Percentiles rank a stretch among this genome's conserved stretches.
Evolutionary conservation across 148 eudicot genomes (phyloP).

Genomic region (Arbutus unedo): DNA sequence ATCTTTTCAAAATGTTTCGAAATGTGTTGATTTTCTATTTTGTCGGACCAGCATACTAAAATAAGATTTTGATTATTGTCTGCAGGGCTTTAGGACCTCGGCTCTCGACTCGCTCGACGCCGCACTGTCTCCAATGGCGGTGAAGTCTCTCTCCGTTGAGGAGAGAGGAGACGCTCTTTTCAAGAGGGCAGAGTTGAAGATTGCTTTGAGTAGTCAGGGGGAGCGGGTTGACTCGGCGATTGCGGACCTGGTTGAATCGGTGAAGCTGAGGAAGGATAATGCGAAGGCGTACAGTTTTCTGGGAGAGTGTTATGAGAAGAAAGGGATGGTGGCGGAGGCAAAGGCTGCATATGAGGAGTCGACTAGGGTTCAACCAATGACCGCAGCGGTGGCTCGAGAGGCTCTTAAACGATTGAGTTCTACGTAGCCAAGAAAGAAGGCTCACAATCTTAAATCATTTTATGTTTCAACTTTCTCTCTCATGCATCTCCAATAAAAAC

Average conservation of each 20-base stretch:
- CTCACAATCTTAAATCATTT: not conserved
- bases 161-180: conserved; percentile 65
- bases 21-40: not conserved
- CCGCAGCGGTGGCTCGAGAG: conserved; percentile 25
- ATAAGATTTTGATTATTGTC: not conserved
- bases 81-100: conserved; percentile 54
- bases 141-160: conserved; percentile 39
- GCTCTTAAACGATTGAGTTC: conserved; percentile 47
- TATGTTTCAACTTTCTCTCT: not conserved
- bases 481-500: not conserved
- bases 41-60: not conserved
- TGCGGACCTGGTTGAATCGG: conserved; percentile 56
- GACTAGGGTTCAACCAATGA: conserved; percentile 31
- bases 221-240: conserved; percentile 40
- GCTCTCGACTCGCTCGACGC: conserved; percentile 53
- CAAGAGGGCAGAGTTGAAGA: conserved; percentile 64
- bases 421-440: not conserved
- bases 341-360: conserved; percentile 56
- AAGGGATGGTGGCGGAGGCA: conserved; percentile 45
- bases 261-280: conserved; percentile 46
- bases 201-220: conserved; percentile 33
- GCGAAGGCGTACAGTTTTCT: conserved; percentile 49
- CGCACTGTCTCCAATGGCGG: conserved; percentile 68
- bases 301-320: conserved; percentile 62
- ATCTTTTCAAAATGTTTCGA: not conserved